These are phyloP conservation scores for Cicer chorassanicum DNA, from an alignment of 306 rosid genomes.

Conservation along the genomic window DNA sequence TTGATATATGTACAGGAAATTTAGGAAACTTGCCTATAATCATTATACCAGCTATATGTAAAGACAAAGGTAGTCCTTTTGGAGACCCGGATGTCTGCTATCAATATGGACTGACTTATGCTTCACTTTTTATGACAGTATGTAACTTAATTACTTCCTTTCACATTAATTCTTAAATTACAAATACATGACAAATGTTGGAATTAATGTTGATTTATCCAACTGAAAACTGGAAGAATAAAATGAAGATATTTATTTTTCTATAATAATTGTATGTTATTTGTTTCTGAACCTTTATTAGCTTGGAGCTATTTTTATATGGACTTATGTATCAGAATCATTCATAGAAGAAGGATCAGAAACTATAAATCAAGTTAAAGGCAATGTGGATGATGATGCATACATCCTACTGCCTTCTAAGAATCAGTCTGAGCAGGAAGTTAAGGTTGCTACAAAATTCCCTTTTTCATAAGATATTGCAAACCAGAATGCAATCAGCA, in stretches of 20 bases:
- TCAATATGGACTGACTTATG: slow-evolving; percentile 56
- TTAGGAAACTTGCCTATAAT: slow-evolving; percentile 62
- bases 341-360: slow-evolving; percentile 42
- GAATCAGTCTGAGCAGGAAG: slow-evolving; percentile 40
- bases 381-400: slow-evolving; percentile 47
- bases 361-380: slow-evolving; percentile 45
- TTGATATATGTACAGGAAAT: slow-evolving; percentile 53
- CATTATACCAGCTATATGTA: slow-evolving; percentile 57
- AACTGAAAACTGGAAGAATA: too few species aligned
- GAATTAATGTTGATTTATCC: too few species aligned
- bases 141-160: slow-evolving; percentile 44
- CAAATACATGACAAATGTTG: too few species aligned
- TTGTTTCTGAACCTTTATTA: slow-evolving; percentile 44
- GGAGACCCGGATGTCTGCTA: slow-evolving; percentile 58
- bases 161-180: background rate
- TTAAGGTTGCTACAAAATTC: slow-evolving; percentile 49
- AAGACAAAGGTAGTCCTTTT: slow-evolving; percentile 63
- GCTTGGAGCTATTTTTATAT: slow-evolving; percentile 72
- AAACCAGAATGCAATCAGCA: too few species aligned
- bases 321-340: slow-evolving; percentile 58
- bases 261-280: too few species aligned
- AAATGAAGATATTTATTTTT: too few species aligned
- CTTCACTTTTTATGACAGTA: slow-evolving; percentile 67
- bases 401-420: slow-evolving; percentile 47
- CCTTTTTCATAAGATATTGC: slow-evolving; percentile 1